Conservation (phyloP, 1,284 basidiomycete genomes). For the Laetiporus sulphureus region DNA sequence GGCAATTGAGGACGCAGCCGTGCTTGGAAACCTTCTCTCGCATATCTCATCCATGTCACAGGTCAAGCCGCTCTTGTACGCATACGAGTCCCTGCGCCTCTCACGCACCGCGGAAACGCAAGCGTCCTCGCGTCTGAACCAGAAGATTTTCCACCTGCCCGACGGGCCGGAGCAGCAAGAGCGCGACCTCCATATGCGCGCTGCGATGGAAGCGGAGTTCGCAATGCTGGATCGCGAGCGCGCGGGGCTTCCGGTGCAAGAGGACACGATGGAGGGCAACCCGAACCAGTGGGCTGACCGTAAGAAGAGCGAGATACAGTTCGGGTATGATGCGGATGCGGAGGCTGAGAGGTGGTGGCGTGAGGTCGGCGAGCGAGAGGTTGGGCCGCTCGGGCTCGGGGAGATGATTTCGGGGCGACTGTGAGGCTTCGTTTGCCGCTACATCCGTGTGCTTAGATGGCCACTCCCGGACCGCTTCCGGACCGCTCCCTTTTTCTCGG, state of each 20-base stretch:
- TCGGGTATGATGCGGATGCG: constrained; percentile 41
- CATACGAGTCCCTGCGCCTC: constrained; percentile 45
- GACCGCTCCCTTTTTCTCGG: neutral
- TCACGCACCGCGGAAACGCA: constrained; percentile 42
- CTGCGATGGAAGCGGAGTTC: constrained; percentile 37
- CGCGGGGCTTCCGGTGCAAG: constrained; percentile 7
- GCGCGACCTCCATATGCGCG: constrained; percentile 44
- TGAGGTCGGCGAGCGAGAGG: constrained; percentile 18
- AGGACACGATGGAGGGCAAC: constrained; percentile 24
- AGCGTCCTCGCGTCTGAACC: constrained; percentile 40
- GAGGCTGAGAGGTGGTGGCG: constrained; percentile 42
- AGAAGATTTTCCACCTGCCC: constrained; percentile 44
- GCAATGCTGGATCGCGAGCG: constrained; percentile 13
- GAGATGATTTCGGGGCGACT: neutral
- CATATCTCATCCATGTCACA: constrained; percentile 35
- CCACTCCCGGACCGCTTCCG: neutral
- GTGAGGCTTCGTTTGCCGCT: neutral
- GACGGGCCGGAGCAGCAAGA: constrained; percentile 47
- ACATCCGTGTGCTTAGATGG: neutral
- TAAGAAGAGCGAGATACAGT: constrained; percentile 33
- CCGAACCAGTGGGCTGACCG: constrained; percentile 44
- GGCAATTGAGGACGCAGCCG: constrained; percentile 62
- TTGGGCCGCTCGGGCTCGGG: constrained; percentile 2
- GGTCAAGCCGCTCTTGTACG: constrained; percentile 39
- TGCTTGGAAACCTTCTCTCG: constrained; percentile 53